Percentiles rank a stretch among this genome's conserved stretches.
Conservation (phyloP, 768 basidiomycete species). For the Rhizopogon vulgaris region DNA sequence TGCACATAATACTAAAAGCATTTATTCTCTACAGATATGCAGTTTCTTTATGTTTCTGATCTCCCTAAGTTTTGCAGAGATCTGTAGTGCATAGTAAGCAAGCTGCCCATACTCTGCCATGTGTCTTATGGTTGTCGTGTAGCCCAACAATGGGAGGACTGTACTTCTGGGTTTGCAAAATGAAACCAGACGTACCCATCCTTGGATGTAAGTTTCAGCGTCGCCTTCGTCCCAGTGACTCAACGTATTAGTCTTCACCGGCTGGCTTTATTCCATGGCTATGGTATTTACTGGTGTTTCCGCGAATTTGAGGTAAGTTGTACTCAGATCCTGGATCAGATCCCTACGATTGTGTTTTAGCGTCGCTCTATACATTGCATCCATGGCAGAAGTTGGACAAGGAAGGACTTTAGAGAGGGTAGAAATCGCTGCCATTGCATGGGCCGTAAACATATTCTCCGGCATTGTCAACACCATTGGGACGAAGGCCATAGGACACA, state of each 20-base stretch:
- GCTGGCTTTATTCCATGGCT: slow-evolving; percentile 56
- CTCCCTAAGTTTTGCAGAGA: slow-evolving; percentile 49
- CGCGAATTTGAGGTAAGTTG: slow-evolving; percentile 43
- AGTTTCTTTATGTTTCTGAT: slow-evolving; percentile 55
- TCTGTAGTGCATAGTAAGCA: slow-evolving; percentile 51
- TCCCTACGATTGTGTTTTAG: slow-evolving; percentile 17
- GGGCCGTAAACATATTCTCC: slow-evolving; percentile 50
- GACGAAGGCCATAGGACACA: slow-evolving; percentile 48
- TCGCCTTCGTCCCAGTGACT: not conserved
- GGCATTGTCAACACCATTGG: slow-evolving; percentile 54
- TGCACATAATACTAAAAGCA: not conserved
- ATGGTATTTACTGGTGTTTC: slow-evolving; percentile 57
- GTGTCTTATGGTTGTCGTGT: not conserved
- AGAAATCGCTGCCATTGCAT: slow-evolving; percentile 48
- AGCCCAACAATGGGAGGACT: slow-evolving; percentile 54
- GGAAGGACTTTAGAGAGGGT: slow-evolving; percentile 39
- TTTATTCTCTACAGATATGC: slow-evolving; percentile 33
- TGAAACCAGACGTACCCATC: slow-evolving; percentile 48
- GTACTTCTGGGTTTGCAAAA: slow-evolving; percentile 60
- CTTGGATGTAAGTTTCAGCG: slow-evolving; percentile 40
- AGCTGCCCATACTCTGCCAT: not conserved
- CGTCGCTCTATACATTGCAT: slow-evolving; percentile 49
- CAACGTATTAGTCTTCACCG: slow-evolving; percentile 31
- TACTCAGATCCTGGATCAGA: not conserved
- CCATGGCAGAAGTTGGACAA: slow-evolving; percentile 43